Evolutionary conservation across 1,284 basidiomycete species (phyloP).

Genomic region (Salmacisia buchloeana): DNA sequence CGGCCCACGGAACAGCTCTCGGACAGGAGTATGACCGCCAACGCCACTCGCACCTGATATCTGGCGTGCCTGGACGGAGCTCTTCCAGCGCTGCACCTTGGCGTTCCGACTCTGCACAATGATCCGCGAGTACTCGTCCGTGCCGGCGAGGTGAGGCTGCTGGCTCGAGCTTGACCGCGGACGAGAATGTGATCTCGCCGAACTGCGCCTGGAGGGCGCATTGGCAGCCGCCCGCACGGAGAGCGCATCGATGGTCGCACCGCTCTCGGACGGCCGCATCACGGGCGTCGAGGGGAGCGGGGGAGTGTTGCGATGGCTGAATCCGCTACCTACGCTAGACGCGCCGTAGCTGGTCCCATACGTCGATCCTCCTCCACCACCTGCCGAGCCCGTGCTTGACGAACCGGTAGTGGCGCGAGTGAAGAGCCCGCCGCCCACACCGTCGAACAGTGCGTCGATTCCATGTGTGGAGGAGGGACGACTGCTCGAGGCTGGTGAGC

Average conservation of each 20-base stretch:
- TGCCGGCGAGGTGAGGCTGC: constrained; percentile 34
- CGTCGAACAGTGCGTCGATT: not conserved
- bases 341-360: not conserved
- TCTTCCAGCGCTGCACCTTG: constrained; percentile 57
- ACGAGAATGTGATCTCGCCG: constrained; percentile 1
- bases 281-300: not conserved
- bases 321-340: not conserved
- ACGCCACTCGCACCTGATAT: not conserved
- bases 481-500: constrained; percentile 1
- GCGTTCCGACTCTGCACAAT: constrained; percentile 57
- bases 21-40: not conserved
- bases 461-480: constrained; percentile 8
- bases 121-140: constrained; percentile 57
- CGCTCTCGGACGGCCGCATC: not conserved
- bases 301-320: not conserved
- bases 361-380: not conserved
- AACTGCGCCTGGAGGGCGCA: constrained; percentile 10
- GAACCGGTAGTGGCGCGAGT: constrained; percentile 10
- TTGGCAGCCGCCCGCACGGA: too few relatives aligned
- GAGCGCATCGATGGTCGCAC: not conserved
- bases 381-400: not conserved
- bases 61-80: constrained; percentile 11
- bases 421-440: constrained; percentile 12
- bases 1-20: not conserved
- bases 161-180: not conserved